Base-by-base conservation (phyloP, 2,329 filamentous ascomycete genomes). In the Fusarium sp. region DNA sequence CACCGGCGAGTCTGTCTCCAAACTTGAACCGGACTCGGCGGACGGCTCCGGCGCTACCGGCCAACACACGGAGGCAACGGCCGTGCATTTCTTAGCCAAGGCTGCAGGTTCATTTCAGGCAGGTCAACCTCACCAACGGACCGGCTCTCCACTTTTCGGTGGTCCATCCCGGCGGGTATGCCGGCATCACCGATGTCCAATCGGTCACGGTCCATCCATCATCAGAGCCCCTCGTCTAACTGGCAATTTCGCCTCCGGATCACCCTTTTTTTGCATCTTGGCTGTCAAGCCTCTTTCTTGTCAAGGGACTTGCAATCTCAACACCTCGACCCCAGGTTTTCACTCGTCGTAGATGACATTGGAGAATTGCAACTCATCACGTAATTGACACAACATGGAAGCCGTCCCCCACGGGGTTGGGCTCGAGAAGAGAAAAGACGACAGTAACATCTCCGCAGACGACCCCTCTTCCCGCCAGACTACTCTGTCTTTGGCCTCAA, bases 141-240 rank as follows among this genome's bases (percentile, higher is more conserved):
- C 2, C 50, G 11, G 9, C 0, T 17, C 12, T 20, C 71, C 71
- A 74, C 65, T 54, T 14, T 25, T 20, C 20, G 35, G 25, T 43
- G 45, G 35, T 52, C 67, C 61, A 66, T 72, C 62, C 54, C 72
- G 72, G 61, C 70, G 72, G 72, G 63, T 60, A 59, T 32, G 25
- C 65, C 69, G 72, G 69, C 69, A 38, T 54, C 15, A 2, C 72
- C 72, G 72, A 75, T 30, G 27, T 67, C 72, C 72, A 74, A 75
- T 74, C 50, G 65, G 45, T 4, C 54, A 25, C 9, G 14, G 33
- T 66, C n/a, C 2, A 11, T 52, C 17, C 0, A 20, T 10, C 32
- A 47, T 45, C 38, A 22, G 43, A 60, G n/a, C 30, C 37, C 4
- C 56, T 40, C 43, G 30, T 54, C 45, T 35, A 50, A 33, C 45